Evolutionary conservation across 805 yeast species (phyloP).

Genomic region (Starmerella bombi): DNA sequence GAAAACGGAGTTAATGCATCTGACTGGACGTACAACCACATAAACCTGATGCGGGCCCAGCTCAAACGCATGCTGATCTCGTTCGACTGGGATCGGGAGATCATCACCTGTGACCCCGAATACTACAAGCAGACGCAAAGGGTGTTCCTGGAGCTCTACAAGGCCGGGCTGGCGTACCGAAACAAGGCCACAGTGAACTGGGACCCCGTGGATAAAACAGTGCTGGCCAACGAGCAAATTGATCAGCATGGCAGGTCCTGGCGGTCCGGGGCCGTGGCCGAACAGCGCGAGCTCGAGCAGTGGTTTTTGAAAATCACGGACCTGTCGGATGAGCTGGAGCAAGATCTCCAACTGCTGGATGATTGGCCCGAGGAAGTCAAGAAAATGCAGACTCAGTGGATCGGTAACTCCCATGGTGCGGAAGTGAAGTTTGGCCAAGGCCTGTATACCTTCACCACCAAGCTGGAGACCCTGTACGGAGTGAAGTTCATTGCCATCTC

Average conservation of each 20-base stretch:
- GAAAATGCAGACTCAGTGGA: slow-evolving; percentile 88
- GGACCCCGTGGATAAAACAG: slow-evolving; percentile 95
- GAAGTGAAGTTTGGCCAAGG: slow-evolving; percentile 40
- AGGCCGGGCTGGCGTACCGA: slow-evolving; percentile 73
- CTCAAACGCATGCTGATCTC: slow-evolving; percentile 65
- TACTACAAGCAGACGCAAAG: slow-evolving; percentile 90
- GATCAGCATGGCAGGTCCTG: slow-evolving; percentile 83
- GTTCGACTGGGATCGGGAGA: slow-evolving; percentile 88
- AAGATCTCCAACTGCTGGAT: slow-evolving; percentile 47
- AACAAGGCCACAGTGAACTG: slow-evolving; percentile 84
- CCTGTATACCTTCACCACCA: slow-evolving; percentile 62
- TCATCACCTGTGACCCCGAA: slow-evolving; percentile 72
- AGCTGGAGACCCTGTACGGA: slow-evolving; percentile 76
- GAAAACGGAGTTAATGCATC: slow-evolving; percentile 70
- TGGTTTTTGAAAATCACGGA: slow-evolving; percentile 90
- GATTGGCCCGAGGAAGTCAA: slow-evolving; percentile 86
- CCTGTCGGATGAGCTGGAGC: slow-evolving; percentile 53
- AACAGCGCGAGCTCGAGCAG: slow-evolving; percentile 65
- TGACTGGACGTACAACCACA: slow-evolving; percentile 70
- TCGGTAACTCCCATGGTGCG: slow-evolving; percentile 75
- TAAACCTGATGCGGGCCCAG: slow-evolving; percentile 75
- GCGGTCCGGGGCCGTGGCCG: slow-evolving; percentile 94
- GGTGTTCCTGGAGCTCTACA: slow-evolving; percentile 58
- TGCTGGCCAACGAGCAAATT: slow-evolving; percentile 92
- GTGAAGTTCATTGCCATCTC: slow-evolving; percentile 77